Evolutionary conservation across 2,329 filamentous ascomycete species (phyloP), one percentile per base, ranked within the genome.

Genomic region (Fusarium annulatum): DNA sequence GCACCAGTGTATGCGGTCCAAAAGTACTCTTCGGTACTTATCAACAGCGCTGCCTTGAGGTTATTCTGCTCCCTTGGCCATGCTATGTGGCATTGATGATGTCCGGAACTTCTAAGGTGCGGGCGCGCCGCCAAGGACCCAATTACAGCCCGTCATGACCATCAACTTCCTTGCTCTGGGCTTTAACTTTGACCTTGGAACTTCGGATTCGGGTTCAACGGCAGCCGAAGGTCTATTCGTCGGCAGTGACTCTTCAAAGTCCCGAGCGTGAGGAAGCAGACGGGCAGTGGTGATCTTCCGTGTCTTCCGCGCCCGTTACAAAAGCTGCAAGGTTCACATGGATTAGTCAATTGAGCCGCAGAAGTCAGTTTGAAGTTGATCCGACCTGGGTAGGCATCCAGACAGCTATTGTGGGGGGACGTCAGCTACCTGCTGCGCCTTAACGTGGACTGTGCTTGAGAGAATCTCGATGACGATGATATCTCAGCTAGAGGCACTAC

Each of bases 381-480:
- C 23, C n/a, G n/a, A 43, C 9, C 33, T 69, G 18, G 23, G 19
- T 28, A 39, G 43, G 26, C 51, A 42, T 30, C 28, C 41, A 28
- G 39, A 52, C 57, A 56, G 66, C 66, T 69, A 41, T 43, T 69
- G 65, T 69, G 65, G 59, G 46, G 65, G 45, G 34, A 30, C 16
- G 38, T 53, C 38, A 61, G 61, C 61, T 61, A 26, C 18, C 36
- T 30, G 34, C 56, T 45, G 26, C 34, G 30, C 36, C n/a, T 69
- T 52, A 61, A 69, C 51, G 45, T 60, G 38, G 38, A 23, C 38
- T 56, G 38, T 51, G 53, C 28, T 30, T 8, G 18, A 39, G 33
- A 55, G 28, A 33, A 62, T 53, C 48, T 51, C 26, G 43, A 56
- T 61, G 65, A 69, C 46, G 67, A 69, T 36, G 66, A 65, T 57